phyloP scores from a whole-genome alignment of 352 stramenopile genomes.

The Globisporangium paddicum region DNA sequence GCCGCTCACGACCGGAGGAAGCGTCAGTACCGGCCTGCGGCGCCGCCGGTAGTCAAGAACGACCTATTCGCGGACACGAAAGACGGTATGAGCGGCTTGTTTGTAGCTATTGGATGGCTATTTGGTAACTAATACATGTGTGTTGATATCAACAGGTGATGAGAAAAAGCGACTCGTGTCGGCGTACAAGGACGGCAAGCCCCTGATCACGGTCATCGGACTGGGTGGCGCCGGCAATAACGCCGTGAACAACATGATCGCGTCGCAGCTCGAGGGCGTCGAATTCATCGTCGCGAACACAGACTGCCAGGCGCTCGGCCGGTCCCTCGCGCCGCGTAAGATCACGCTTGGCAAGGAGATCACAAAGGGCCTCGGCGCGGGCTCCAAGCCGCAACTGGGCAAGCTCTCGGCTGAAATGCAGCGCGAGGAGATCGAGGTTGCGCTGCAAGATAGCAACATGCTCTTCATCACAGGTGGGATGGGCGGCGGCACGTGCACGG shows the following conservation, averaged over 20 bases:
- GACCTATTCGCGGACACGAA: slow-evolving; percentile 11
- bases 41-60: background rate
- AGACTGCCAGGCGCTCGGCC: slow-evolving; percentile 89
- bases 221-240: slow-evolving; percentile 82
- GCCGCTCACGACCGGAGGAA: slow-evolving; percentile 15
- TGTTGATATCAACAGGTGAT: slow-evolving; percentile 14
- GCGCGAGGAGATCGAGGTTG: slow-evolving; percentile 83
- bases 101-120: background rate
- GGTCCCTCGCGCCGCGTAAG: slow-evolving; percentile 74
- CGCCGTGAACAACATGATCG: slow-evolving; percentile 89
- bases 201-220: slow-evolving; percentile 83
- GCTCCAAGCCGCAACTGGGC: slow-evolving; percentile 77
- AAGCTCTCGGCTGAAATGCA: slow-evolving; percentile 86
- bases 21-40: slow-evolving; percentile 12
- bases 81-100: slow-evolving; percentile 3
- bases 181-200: slow-evolving; percentile 78
- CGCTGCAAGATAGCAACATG: slow-evolving; percentile 92
- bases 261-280: slow-evolving; percentile 86
- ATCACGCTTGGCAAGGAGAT: slow-evolving; percentile 83
- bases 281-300: slow-evolving; percentile 97
- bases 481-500: slow-evolving; percentile 90
- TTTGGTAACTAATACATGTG: background rate
- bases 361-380: slow-evolving; percentile 77
- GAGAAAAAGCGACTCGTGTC: slow-evolving; percentile 40
- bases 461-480: slow-evolving; percentile 96